These are phyloP conservation scores for Picochlorum sp. DNA, from an alignment of 139 green algal species.

Conservation along the genomic window DNA sequence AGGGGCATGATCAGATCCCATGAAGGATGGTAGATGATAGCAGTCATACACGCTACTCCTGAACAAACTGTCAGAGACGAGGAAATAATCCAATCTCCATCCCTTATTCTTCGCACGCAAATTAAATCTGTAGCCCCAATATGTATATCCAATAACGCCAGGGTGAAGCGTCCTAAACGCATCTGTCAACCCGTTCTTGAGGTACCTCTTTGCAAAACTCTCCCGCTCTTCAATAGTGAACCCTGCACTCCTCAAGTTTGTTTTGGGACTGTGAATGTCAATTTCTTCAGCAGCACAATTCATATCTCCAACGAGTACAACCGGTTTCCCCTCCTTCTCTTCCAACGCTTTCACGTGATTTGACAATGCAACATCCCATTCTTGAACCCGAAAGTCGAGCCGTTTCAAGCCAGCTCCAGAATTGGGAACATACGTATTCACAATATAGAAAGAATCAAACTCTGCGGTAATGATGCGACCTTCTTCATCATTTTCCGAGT, in stretches of 20 bases:
- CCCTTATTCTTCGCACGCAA: constrained; percentile 41
- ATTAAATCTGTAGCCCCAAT: constrained; percentile 50
- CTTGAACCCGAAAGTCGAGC: constrained; percentile 44
- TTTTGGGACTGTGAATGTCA: constrained; percentile 70
- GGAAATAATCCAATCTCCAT: constrained; percentile 72
- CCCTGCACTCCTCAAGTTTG: constrained; percentile 54
- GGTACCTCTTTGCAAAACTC: constrained; percentile 37
- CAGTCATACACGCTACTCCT: constrained; percentile 39
- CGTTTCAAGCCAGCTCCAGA: constrained; percentile 44
- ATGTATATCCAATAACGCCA: constrained; percentile 49
- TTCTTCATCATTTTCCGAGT: constrained; percentile 29
- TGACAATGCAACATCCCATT: constrained; percentile 38
- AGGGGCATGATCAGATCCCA: constrained; percentile 34
- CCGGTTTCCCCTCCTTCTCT: constrained; percentile 41
- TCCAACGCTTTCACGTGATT: constrained; percentile 30
- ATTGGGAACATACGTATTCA: constrained; percentile 52
- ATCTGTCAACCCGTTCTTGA: constrained; percentile 47
- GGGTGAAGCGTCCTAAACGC: constrained; percentile 51
- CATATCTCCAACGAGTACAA: constrained; percentile 50
- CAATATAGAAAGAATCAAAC: constrained; percentile 25
- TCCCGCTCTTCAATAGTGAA: constrained; percentile 72
- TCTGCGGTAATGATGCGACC: constrained; percentile 38
- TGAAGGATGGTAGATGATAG: constrained; percentile 48
- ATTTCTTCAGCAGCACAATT: constrained; percentile 50
- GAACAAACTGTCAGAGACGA: constrained; percentile 37